Conservation (phyloP, 2,329 filamentous ascomycete genomes). For the Westerdykella ornata region DNA sequence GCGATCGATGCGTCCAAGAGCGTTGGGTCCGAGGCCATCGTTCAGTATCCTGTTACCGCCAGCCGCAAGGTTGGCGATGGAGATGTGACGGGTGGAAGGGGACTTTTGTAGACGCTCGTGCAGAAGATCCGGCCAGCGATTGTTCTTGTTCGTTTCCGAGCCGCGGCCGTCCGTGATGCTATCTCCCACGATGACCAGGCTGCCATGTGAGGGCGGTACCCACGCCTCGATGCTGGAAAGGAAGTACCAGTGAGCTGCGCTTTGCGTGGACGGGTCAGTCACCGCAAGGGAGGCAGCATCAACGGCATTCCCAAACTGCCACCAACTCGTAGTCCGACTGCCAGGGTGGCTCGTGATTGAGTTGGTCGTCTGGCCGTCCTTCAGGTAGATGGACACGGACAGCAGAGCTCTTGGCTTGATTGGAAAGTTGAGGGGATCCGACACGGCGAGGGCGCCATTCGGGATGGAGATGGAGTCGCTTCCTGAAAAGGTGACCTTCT, state of each 20-base stretch:
- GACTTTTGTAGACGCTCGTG: constrained; percentile 43
- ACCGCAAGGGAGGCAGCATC: constrained; percentile 44
- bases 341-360: constrained; percentile 60
- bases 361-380: constrained; percentile 50
- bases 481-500: constrained; percentile 54
- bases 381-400: constrained; percentile 54
- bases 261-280: constrained; percentile 31
- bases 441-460: constrained; percentile 52
- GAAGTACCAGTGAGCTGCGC: constrained; percentile 50
- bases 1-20: constrained; percentile 55
- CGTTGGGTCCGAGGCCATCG: constrained; percentile 57
- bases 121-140: constrained; percentile 41
- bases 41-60: constrained; percentile 60
- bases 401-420: constrained; percentile 49
- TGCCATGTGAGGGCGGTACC: constrained; percentile 39
- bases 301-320: constrained; percentile 53
- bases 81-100: constrained; percentile 44
- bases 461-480: constrained; percentile 47
- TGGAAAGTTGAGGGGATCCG: constrained; percentile 54
- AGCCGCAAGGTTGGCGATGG: constrained; percentile 59
- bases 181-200: constrained; percentile 55
- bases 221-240: constrained; percentile 53
- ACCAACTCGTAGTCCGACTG: constrained; percentile 56
- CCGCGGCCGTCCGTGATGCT: constrained; percentile 60
- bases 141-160: constrained; percentile 53